Evolutionary conservation across 2,329 filamentous ascomycete species (phyloP).

Genomic region (Lachnellula suecica): DNA sequence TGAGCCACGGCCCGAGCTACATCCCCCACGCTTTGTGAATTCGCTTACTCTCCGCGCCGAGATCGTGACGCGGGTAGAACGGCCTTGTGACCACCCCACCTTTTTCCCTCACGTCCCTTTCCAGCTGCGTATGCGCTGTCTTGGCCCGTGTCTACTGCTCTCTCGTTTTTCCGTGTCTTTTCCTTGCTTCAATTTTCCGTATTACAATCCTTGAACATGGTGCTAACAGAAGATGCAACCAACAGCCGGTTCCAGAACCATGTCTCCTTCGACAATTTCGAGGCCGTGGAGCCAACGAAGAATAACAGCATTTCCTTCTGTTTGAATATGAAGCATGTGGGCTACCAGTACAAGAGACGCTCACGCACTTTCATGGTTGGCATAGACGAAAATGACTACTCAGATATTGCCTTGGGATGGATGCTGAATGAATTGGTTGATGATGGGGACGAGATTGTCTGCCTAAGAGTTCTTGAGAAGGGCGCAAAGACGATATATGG

Average conservation of each 20-base stretch:
- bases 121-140: neutral
- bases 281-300: conserved; percentile 63
- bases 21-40: conserved; percentile 1
- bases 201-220: conserved; percentile 17
- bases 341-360: conserved; percentile 66
- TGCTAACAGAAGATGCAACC: conserved; percentile 23
- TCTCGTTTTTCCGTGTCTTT: conserved; percentile 6
- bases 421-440: conserved; percentile 75
- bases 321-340: conserved; percentile 69
- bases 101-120: neutral
- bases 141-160: conserved; percentile 1
- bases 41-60: conserved; percentile 13
- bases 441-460: conserved; percentile 74
- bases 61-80: conserved; percentile 16
- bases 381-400: conserved; percentile 73
- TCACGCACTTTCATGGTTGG: conserved; percentile 72
- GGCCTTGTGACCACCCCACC: conserved; percentile 21
- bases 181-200: neutral
- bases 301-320: conserved; percentile 60
- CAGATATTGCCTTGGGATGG: conserved; percentile 73
- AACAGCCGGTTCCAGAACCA: conserved; percentile 60
- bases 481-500: conserved; percentile 67
- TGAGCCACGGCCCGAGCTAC: conserved; percentile 5
- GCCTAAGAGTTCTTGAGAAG: conserved; percentile 69
- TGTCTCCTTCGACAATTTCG: conserved; percentile 75